Conservation (phyloP, 2,329 filamentous ascomycete genomes). For the Tolypocladium endophyticum region DNA sequence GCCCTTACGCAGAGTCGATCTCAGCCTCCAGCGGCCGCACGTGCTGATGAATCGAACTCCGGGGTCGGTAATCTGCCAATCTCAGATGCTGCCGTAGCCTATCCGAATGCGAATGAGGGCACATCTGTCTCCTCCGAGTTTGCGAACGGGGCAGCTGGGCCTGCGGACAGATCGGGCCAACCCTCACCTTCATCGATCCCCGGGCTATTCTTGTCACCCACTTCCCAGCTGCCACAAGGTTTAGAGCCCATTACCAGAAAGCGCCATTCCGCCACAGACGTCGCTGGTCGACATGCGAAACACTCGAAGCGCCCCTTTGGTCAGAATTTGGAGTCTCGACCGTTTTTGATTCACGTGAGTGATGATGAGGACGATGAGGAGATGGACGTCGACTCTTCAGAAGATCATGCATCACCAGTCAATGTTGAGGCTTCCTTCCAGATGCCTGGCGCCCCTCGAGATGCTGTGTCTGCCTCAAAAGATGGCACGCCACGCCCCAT, state of each 20-base stretch:
- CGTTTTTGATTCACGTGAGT: slow-evolving; percentile 75
- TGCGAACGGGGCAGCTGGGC: neutral
- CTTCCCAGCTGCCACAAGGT: slow-evolving; percentile 12
- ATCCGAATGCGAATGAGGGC: neutral
- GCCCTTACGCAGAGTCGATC: slow-evolving; percentile 21
- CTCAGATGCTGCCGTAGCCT: neutral
- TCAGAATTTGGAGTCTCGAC: slow-evolving; percentile 45
- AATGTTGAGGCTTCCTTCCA: slow-evolving; percentile 21
- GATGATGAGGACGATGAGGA: slow-evolving; percentile 59
- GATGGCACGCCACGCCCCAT: slow-evolving; percentile 25
- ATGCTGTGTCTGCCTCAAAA: slow-evolving; percentile 33
- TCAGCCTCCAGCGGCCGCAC: neutral
- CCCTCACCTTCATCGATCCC: slow-evolving; percentile 19
- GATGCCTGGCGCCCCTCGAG: slow-evolving; percentile 27
- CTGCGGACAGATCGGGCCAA: neutral
- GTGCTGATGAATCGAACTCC: neutral
- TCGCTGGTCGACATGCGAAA: slow-evolving; percentile 42
- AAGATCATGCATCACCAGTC: slow-evolving; percentile 26
- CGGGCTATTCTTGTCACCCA: slow-evolving; percentile 23
- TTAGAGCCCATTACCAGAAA: slow-evolving; percentile 19
- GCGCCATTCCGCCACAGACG: slow-evolving; percentile 54
- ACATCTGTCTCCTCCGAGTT: neutral
- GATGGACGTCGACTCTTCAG: slow-evolving; percentile 54
- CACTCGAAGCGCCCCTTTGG: slow-evolving; percentile 51
- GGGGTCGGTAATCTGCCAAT: slow-evolving; percentile 2